Percentiles rank a stretch among this genome's conserved stretches.
These are phyloP conservation scores for Aspergillus transmontanensis DNA, from an alignment of 2,329 filamentous ascomycete species.

Conservation along the genomic window DNA sequence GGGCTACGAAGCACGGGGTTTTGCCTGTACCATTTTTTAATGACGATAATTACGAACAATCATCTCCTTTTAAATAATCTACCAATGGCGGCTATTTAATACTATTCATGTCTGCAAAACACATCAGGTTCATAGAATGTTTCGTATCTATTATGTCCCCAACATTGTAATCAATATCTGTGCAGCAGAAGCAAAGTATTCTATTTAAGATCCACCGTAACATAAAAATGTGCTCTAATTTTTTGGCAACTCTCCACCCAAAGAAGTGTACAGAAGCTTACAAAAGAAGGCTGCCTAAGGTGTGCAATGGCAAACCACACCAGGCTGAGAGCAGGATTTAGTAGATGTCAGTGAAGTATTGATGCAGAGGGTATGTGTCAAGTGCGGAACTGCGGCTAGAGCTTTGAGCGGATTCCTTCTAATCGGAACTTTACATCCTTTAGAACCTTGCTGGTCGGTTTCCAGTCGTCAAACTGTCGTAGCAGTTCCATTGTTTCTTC, in stretches of 20 bases:
- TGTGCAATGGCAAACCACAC: background rate
- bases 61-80: background rate
- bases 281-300: background rate
- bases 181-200: slow-evolving; percentile 5
- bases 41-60: background rate
- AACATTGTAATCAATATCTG: background rate
- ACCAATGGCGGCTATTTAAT: background rate
- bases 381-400: slow-evolving; percentile 45
- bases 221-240: background rate
- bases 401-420: slow-evolving; percentile 85
- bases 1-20: background rate
- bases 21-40: background rate
- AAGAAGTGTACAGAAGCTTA: background rate
- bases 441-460: slow-evolving; percentile 81
- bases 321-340: background rate
- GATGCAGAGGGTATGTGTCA: background rate
- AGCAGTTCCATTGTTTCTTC: slow-evolving; percentile 77
- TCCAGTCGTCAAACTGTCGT: slow-evolving; percentile 92
- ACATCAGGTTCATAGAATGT: background rate
- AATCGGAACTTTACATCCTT: slow-evolving; percentile 96
- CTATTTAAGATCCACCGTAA: background rate
- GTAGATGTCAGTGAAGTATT: background rate
- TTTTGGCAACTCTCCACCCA: background rate
- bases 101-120: background rate
- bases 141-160: background rate